Evolutionary conservation across 331 rosid species (phyloP).

Genomic region (Quercus lobata): DNA sequence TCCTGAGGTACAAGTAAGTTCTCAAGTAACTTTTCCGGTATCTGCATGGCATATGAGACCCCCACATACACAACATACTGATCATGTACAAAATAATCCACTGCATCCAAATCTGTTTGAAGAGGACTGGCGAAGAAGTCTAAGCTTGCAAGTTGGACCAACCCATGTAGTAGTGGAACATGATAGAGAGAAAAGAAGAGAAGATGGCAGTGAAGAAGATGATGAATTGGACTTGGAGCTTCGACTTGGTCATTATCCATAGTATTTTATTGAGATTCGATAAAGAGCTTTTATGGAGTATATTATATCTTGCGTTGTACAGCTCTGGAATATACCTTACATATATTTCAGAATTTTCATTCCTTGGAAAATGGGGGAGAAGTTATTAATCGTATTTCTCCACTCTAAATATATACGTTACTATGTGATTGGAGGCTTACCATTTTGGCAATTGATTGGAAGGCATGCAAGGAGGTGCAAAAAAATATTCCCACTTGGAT

Average conservation of each 20-base stretch:
- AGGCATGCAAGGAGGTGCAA: background rate
- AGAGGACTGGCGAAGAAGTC: slow-evolving; percentile 43
- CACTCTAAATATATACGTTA: too few species aligned
- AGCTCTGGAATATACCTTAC: background rate
- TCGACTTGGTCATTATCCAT: slow-evolving; percentile 71
- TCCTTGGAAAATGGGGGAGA: background rate
- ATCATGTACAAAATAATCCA: slow-evolving; percentile 24
- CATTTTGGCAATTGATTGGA: background rate
- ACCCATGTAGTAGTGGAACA: slow-evolving; percentile 5
- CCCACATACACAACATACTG: slow-evolving; percentile 21
- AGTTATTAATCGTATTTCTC: background rate
- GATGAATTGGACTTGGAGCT: slow-evolving; percentile 86
- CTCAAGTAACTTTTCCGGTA: slow-evolving; percentile 32
- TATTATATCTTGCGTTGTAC: background rate
- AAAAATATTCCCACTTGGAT: background rate
- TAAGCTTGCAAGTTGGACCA: slow-evolving; percentile 36
- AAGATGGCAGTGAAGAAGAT: slow-evolving; percentile 30
- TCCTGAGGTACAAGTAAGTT: slow-evolving; percentile 32
- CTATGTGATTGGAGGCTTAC: background rate
- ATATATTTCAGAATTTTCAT: background rate
- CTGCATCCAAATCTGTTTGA: slow-evolving; percentile 21
- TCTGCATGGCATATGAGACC: slow-evolving; percentile 25
- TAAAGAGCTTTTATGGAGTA: background rate
- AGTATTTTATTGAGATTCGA: background rate
- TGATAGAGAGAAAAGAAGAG: slow-evolving; percentile 21